A percentile compares a stretch with the other conserved stretches of the same genome.
Evolutionary conservation across 805 yeast species (phyloP).

Genomic region (Candida patagonica): DNA sequence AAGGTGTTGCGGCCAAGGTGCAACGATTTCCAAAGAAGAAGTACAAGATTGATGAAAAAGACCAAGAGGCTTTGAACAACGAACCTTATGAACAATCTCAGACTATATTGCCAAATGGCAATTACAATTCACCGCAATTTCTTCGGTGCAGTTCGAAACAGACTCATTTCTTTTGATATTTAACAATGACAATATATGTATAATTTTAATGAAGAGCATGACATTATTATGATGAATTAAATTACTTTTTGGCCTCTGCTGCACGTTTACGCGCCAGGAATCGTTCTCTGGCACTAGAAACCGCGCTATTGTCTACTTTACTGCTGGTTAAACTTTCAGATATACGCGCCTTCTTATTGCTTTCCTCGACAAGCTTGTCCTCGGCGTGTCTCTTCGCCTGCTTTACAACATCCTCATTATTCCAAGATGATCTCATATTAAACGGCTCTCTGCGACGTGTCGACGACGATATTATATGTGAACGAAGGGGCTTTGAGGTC

Average conservation of each 20-base stretch:
- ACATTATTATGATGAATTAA: not conserved
- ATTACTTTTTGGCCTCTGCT: constrained; percentile 3
- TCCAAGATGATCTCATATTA: constrained; percentile 1
- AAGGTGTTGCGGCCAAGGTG: no score
- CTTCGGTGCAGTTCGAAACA: no score
- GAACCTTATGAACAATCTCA: no score
- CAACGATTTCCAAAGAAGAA: no score
- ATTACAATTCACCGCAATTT: no score
- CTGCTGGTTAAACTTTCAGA: constrained; percentile 8
- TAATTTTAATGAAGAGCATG: not conserved
- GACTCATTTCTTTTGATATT: not conserved
- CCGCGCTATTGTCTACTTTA: constrained; percentile 9
- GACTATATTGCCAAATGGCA: no score
- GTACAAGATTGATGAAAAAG: no score
- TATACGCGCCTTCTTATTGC: constrained; percentile 7
- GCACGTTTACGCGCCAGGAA: constrained; percentile 21
- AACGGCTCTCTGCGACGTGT: not conserved
- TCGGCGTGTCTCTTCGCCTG: constrained; percentile 9
- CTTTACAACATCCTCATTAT: constrained; percentile 6
- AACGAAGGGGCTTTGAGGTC: not conserved
- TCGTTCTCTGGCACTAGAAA: constrained; percentile 20
- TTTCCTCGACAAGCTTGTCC: constrained; percentile 7
- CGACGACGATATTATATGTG: not conserved
- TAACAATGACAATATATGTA: constrained; percentile 3
- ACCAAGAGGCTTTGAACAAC: no score